Base-by-base conservation (phyloP, 2,329 filamentous ascomycete species). In the Diplodia seriata region DNA sequence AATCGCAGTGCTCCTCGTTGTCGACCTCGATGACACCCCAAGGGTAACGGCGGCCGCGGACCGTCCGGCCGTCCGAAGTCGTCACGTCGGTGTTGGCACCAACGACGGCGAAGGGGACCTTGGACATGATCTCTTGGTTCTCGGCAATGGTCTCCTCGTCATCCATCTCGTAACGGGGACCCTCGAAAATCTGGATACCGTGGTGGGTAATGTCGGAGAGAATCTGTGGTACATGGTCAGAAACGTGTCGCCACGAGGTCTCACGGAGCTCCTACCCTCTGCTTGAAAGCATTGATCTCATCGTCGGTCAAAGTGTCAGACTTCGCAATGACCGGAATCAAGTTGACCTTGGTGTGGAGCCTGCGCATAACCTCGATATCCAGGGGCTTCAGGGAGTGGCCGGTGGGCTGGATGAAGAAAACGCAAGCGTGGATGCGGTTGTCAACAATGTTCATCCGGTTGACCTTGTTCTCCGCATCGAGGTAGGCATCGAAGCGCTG, bases 81-180 rank as follows among this genome's bases (percentile, higher is more conserved):
- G 89, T 90, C 75, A 99, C 93, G 83, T 99, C 95, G 74, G 92
- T 90, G 81, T 97, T 98, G 74, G 95, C 94, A 84, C 95, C 95
- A 71, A 99, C 95, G 73, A 99, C 93, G 65, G 95, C 95, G 76
- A 99, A 99, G 50, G 95, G 95, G 69, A 99, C 94, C 88, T 98
- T 98, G 80, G 94, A 97, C 93, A 99, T 95, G 81, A 99, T 99
- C 85, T 99, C 95, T 81, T 97, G 95, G 87, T 99, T 99, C 87
- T 99, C 95, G 31, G 95, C 95, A 80, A 99, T 97, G 47, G 95
- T 99, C 87, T 99, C 95, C 83, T 99, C 95, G 74, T 99, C 95
- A 77, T 99, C 95, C 71, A 98, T 91, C 84, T 99, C 95, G 82
- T 99, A 99, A 73, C 94, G 92, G 72, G 95, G 95, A 8, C 95